phyloP scores from a whole-genome alignment of 495 filamentous ascomycete genomes.

The Xylaria castorea region DNA sequence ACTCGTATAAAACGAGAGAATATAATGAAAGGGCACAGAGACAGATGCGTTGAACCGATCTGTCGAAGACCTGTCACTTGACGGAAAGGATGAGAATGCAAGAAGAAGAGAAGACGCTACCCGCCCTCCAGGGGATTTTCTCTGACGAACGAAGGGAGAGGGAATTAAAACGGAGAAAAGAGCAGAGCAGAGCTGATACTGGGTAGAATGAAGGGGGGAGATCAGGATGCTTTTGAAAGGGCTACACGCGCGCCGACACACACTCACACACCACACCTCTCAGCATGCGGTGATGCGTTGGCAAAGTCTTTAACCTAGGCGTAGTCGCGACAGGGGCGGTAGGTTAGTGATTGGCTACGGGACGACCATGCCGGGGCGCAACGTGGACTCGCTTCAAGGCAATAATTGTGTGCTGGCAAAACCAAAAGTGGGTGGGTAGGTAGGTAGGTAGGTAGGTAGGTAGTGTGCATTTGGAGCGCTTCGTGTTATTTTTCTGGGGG shows the following conservation, averaged over 20 bases:
- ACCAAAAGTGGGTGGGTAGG: slow-evolving; percentile 34
- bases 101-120: neutral
- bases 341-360: slow-evolving; percentile 43
- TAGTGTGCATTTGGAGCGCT: slow-evolving; percentile 28
- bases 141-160: slow-evolving; percentile 2
- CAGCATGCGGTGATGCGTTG: slow-evolving; percentile 52
- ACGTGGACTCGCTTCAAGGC: slow-evolving; percentile 42
- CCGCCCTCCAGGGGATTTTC: neutral
- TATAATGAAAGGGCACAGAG: neutral
- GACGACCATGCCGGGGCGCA: slow-evolving; percentile 37
- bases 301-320: slow-evolving; percentile 44
- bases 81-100: neutral
- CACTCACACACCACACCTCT: slow-evolving; percentile 53
- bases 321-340: slow-evolving; percentile 38
- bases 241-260: slow-evolving; percentile 26
- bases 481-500: neutral
- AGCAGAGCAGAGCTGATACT: slow-evolving; percentile 32
- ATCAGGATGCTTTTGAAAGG: slow-evolving; percentile 26
- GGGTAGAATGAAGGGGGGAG: slow-evolving; percentile 36
- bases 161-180: slow-evolving; percentile 7
- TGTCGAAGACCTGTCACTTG: slow-evolving; percentile 14
- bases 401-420: slow-evolving; percentile 27
- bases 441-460: slow-evolving; percentile 33
- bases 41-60: neutral
- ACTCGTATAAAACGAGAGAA: neutral